Percentiles rank a stretch among this genome's conserved stretches.
Evolutionary conservation across 2,329 filamentous ascomycete genomes (phyloP).

Genomic region (Penicillium sp.): DNA sequence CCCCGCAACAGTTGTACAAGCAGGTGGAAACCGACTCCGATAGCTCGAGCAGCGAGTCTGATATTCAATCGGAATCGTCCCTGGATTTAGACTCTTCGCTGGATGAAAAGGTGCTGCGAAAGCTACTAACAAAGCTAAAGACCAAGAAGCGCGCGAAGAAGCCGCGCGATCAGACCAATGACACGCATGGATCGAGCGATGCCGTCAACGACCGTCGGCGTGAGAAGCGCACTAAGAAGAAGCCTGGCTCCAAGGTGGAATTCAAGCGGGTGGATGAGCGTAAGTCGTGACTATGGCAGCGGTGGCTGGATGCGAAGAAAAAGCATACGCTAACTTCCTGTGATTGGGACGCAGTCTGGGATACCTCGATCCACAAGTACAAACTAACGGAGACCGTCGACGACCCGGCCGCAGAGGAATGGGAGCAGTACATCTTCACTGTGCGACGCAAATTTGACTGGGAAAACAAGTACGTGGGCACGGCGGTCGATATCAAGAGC

Average conservation of each 20-base stretch:
- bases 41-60: constrained; percentile 20
- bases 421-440: constrained; percentile 78
- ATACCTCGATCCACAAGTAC: constrained; percentile 61
- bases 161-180: constrained; percentile 27
- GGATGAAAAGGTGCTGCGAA: constrained; percentile 35
- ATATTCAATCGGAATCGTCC: constrained; percentile 28
- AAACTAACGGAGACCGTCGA: constrained; percentile 66
- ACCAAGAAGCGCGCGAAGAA: constrained; percentile 36
- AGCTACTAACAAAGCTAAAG: constrained; percentile 33
- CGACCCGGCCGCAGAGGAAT: constrained; percentile 62
- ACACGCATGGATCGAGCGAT: constrained; percentile 31
- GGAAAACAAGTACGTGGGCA: constrained; percentile 75
- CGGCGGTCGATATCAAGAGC: constrained; percentile 80
- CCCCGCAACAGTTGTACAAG: constrained; percentile 38
- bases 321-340: neutral
- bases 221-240: constrained; percentile 41
- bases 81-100: constrained; percentile 29
- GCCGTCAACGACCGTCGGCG: constrained; percentile 17
- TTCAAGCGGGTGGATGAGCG: constrained; percentile 66
- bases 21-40: constrained; percentile 17
- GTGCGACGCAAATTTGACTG: constrained; percentile 79
- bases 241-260: constrained; percentile 56
- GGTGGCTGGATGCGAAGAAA: no score
- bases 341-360: constrained; percentile 40
- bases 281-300: no score